phyloP scores from a whole-genome alignment of 2,329 filamentous ascomycete genomes.

The Emydomyces testavorans region DNA sequence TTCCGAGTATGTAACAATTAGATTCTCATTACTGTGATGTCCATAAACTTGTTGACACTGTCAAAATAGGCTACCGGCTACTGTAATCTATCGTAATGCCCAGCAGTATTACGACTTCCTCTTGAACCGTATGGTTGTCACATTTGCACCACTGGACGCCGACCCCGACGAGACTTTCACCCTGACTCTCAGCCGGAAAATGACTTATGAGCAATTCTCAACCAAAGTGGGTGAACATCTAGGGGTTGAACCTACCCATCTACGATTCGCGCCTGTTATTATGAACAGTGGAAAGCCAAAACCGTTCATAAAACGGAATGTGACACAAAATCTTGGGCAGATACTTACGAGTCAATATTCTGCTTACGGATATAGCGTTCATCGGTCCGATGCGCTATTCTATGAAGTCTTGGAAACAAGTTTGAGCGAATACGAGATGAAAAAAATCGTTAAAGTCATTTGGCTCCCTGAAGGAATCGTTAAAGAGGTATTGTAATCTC shows the following conservation, averaged over 20 bases:
- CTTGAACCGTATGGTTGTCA: slow-evolving; percentile 66
- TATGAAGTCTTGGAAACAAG: slow-evolving; percentile 94
- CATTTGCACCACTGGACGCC: slow-evolving; percentile 55
- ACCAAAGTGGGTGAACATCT: slow-evolving; percentile 72
- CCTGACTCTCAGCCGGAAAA: slow-evolving; percentile 72
- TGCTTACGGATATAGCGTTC: slow-evolving; percentile 56
- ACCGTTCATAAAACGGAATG: slow-evolving; percentile 60
- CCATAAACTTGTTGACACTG: neutral
- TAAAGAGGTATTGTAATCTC: slow-evolving; percentile 58
- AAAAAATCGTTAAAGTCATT: slow-evolving; percentile 72
- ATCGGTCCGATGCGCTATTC: slow-evolving; percentile 67
- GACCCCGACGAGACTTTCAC: slow-evolving; percentile 54
- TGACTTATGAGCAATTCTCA: slow-evolving; percentile 77
- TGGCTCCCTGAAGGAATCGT: slow-evolving; percentile 82
- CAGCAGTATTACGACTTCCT: slow-evolving; percentile 89
- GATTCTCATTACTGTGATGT: neutral
- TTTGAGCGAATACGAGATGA: slow-evolving; percentile 81
- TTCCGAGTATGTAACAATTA: slow-evolving; percentile 20
- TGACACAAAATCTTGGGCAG: slow-evolving; percentile 58
- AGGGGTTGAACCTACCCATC: slow-evolving; percentile 66
- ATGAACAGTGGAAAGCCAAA: slow-evolving; percentile 66
- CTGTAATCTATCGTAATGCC: slow-evolving; percentile 52
- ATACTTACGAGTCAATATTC: slow-evolving; percentile 69
- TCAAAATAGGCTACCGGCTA: slow-evolving; percentile 24
- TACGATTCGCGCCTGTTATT: slow-evolving; percentile 85